A percentile compares a stretch with the other conserved stretches of the same genome.
Evolutionary conservation across 179 eudicot genomes (phyloP).

Genomic region (Heliamphora pulchella): DNA sequence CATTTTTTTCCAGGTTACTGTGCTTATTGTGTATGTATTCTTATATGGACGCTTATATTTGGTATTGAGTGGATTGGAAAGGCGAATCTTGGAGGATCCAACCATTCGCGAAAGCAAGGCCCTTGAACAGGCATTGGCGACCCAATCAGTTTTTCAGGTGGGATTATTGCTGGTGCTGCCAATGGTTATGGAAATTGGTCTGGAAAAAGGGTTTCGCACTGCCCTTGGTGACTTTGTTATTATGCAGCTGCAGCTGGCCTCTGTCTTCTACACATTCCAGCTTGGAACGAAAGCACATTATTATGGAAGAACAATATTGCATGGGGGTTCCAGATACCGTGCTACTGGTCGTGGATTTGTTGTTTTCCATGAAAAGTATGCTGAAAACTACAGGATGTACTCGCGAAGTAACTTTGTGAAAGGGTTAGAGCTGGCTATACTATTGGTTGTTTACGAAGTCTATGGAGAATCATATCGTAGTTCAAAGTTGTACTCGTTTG

Average conservation of each 20-base stretch:
- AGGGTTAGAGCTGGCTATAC: slow-evolving; percentile 53
- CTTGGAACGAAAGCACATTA: slow-evolving; percentile 73
- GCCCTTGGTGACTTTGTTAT: slow-evolving; percentile 59
- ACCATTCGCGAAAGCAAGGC: slow-evolving; percentile 37
- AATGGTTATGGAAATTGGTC: slow-evolving; percentile 68
- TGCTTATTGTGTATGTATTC: slow-evolving; percentile 69
- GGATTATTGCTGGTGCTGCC: slow-evolving; percentile 63
- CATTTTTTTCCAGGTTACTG: slow-evolving; percentile 54
- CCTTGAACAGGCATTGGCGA: slow-evolving; percentile 57
- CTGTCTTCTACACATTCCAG: slow-evolving; percentile 70
- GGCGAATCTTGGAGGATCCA: slow-evolving; percentile 45
- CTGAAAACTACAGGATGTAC: slow-evolving; percentile 63
- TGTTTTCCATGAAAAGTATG: slow-evolving; percentile 66
- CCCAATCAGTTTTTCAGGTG: slow-evolving; percentile 57
- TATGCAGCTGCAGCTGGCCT: slow-evolving; percentile 71
- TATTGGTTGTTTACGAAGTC: slow-evolving; percentile 50
- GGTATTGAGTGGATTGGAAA: slow-evolving; percentile 85
- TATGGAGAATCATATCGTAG: slow-evolving; percentile 50
- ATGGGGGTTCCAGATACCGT: slow-evolving; percentile 67
- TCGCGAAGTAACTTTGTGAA: slow-evolving; percentile 72
- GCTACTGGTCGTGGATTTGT: slow-evolving; percentile 78
- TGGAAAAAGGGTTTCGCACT: slow-evolving; percentile 61
- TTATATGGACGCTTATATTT: slow-evolving; percentile 75
- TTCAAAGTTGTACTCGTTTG: slow-evolving; percentile 50
- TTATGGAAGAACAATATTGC: slow-evolving; percentile 58